phyloP scores from a whole-genome alignment of 2,329 filamentous ascomycete genomes.

The Verticillium longisporum region DNA sequence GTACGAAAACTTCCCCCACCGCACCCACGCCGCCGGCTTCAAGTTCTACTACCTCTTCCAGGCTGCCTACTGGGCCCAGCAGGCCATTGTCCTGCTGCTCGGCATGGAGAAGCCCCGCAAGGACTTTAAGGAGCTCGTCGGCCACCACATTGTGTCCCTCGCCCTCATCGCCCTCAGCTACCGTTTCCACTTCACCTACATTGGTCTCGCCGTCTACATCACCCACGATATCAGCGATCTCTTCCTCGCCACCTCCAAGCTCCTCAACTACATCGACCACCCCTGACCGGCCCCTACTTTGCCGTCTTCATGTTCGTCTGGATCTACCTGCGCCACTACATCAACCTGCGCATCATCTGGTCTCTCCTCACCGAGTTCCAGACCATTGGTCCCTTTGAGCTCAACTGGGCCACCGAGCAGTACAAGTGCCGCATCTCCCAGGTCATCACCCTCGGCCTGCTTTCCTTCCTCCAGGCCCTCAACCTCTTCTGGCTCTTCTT shows the following conservation, averaged over 20 bases:
- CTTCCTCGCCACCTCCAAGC: constrained; percentile 89
- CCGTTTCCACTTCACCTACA: constrained; percentile 94
- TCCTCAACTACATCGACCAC: constrained; percentile 83
- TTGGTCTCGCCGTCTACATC: constrained; percentile 87
- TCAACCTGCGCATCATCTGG: constrained; percentile 71
- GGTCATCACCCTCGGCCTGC: constrained; percentile 57
- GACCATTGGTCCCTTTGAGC: constrained; percentile 65
- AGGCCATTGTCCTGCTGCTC: constrained; percentile 79
- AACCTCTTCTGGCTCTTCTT: constrained; percentile 80
- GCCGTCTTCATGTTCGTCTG: constrained; percentile 73
- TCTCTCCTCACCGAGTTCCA: constrained; percentile 70
- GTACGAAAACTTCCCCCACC: constrained; percentile 85
- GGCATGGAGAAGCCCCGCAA: constrained; percentile 90
- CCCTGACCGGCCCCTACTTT: constrained; percentile 78
- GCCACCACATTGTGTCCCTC: constrained; percentile 85
- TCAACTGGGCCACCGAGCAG: constrained; percentile 70
- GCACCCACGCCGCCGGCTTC: constrained; percentile 70
- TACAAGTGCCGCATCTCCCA: constrained; percentile 71
- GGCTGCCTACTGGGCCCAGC: constrained; percentile 92
- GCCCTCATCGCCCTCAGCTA: constrained; percentile 81
- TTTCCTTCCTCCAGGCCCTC: constrained; percentile 63
- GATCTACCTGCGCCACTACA: constrained; percentile 84
- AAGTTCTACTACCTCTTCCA: constrained; percentile 97
- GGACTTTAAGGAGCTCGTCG: constrained; percentile 89
- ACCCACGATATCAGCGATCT: constrained; percentile 94